A percentile compares a stretch with the other conserved stretches of the same genome.
These are phyloP conservation scores for Cercospora nicotianae DNA, from an alignment of 2,329 filamentous ascomycete species.

Conservation along the genomic window DNA sequence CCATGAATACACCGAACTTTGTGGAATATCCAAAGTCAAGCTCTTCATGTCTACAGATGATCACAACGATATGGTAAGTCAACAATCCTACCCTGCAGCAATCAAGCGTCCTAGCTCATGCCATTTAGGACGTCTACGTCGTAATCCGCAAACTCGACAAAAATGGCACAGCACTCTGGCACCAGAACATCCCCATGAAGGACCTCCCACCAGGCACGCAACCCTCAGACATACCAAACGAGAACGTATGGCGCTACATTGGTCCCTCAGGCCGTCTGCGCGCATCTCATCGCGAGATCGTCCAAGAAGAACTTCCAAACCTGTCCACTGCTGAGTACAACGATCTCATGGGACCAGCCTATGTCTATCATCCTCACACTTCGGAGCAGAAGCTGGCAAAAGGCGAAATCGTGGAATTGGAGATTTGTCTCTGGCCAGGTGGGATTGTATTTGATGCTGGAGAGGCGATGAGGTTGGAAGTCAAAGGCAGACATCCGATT, in stretches of 20 bases:
- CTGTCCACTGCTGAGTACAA: conserved; percentile 27
- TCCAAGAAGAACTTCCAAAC: neutral
- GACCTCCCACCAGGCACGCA: neutral
- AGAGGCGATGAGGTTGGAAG: conserved; percentile 30
- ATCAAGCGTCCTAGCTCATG: neutral
- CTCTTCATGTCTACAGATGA: conserved; percentile 43
- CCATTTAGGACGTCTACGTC: conserved; percentile 18
- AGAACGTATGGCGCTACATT: neutral
- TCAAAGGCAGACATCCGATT: conserved; percentile 3
- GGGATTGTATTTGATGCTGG: conserved; percentile 49
- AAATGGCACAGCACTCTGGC: neutral
- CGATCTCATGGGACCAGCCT: conserved; percentile 21
- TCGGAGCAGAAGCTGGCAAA: conserved; percentile 42
- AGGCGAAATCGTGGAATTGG: conserved; percentile 47
- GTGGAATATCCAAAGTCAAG: conserved; percentile 49
- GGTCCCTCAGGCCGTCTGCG: neutral
- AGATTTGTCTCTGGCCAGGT: conserved; percentile 52
- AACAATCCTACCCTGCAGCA: neutral
- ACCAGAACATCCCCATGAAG: neutral
- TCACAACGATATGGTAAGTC: conserved; percentile 18
- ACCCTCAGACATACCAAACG: neutral
- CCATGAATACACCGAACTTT: conserved; percentile 40
- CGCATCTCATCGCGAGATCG: neutral
- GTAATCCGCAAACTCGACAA: conserved; percentile 21
- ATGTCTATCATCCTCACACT: conserved; percentile 40